These are phyloP conservation scores for Nannochloropsis salina DNA, from an alignment of 108 stramenopile genomes.

Conservation along the genomic window DNA sequence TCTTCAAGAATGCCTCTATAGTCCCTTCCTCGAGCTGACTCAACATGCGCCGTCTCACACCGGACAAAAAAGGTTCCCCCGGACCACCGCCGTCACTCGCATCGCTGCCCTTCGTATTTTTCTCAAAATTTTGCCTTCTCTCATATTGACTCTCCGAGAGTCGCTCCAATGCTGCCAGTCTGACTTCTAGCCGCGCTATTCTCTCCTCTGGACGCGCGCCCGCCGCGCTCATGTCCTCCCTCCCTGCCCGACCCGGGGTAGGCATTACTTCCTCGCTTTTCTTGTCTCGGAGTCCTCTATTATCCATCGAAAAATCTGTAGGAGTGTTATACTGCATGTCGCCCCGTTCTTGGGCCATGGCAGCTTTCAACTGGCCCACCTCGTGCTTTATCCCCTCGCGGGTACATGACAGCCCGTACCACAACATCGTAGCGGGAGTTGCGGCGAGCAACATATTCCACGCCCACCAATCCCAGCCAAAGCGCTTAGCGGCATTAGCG, in stretches of 20 bases:
- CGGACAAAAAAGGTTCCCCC: background rate
- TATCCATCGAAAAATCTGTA: too few species aligned
- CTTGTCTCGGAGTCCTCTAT: too few species aligned
- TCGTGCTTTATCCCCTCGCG: constrained; percentile 4
- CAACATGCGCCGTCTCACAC: constrained; percentile 10
- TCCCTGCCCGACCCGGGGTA: background rate
- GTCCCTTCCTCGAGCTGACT: constrained; percentile 13
- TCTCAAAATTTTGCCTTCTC: too few species aligned
- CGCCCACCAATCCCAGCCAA: constrained; percentile 4
- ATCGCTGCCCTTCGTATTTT: background rate
- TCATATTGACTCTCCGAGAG: background rate
- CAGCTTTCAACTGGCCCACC: background rate
- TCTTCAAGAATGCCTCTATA: background rate
- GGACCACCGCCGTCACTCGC: background rate
- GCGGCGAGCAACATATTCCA: constrained; percentile 1
- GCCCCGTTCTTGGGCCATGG: background rate
- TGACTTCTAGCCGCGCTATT: background rate
- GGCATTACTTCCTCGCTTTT: too few species aligned
- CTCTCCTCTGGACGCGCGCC: background rate
- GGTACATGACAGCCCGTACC: background rate
- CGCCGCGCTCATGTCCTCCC: background rate
- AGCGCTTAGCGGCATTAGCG: background rate
- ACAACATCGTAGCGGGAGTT: background rate
- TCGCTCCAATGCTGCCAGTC: background rate
- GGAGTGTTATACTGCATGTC: background rate